phyloP scores from a whole-genome alignment of 2,329 filamentous ascomycete species.

The Chrysoporthe puriensis region DNA sequence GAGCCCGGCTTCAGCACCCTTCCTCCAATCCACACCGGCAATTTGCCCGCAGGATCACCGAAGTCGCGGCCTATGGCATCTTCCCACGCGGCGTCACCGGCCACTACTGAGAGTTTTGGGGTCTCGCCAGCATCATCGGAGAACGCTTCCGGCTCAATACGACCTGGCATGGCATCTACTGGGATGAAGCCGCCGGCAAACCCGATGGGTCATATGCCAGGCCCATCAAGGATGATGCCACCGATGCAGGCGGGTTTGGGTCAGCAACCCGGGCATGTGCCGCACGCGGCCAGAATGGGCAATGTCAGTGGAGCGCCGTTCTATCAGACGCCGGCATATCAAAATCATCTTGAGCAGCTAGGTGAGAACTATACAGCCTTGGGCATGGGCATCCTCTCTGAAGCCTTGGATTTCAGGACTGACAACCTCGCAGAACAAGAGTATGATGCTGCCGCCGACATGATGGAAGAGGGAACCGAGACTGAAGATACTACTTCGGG shows the following conservation, averaged over 20 bases:
- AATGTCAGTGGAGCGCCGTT: slow-evolving; percentile 56
- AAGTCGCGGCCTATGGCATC: slow-evolving; percentile 81
- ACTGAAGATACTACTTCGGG: slow-evolving; percentile 62
- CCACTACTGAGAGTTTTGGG: slow-evolving; percentile 48
- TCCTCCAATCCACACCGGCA: slow-evolving; percentile 46
- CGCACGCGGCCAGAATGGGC: slow-evolving; percentile 37
- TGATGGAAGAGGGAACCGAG: slow-evolving; percentile 81
- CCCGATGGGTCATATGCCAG: slow-evolving; percentile 39
- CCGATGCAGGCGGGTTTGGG: slow-evolving; percentile 24
- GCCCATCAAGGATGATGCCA: slow-evolving; percentile 41
- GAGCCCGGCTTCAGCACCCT: slow-evolving; percentile 56
- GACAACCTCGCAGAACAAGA: slow-evolving; percentile 77
- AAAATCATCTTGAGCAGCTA: slow-evolving; percentile 93
- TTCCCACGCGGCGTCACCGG: slow-evolving; percentile 69
- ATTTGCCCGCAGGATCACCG: slow-evolving; percentile 64
- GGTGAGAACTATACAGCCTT: slow-evolving; percentile 69
- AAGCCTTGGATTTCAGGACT: background rate
- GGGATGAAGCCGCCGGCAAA: slow-evolving; percentile 45
- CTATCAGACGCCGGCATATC: slow-evolving; percentile 82
- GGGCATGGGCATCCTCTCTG: background rate
- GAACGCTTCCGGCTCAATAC: slow-evolving; percentile 46
- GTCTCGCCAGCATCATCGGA: slow-evolving; percentile 49
- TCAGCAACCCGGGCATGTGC: slow-evolving; percentile 23
- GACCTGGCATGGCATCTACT: slow-evolving; percentile 43
- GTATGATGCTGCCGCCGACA: slow-evolving; percentile 87